Conservation (phyloP, 148 eudicot genomes). For the Vaccinium myrtillus region DNA sequence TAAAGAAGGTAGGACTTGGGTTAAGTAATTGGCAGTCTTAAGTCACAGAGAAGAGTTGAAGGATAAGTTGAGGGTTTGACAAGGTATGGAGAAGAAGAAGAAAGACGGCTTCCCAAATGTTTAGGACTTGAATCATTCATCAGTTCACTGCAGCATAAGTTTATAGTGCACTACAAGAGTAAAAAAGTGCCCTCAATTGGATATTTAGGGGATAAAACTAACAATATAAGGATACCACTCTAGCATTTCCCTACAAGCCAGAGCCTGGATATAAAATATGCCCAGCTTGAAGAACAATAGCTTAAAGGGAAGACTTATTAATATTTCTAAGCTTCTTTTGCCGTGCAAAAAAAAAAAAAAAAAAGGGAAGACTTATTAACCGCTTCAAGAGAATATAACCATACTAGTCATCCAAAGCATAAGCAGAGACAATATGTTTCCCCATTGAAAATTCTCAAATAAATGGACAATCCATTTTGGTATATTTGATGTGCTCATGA, state of each 20-base stretch:
- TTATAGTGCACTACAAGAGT: background rate
- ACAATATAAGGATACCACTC: too few relatives aligned
- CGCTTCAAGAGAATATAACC: background rate
- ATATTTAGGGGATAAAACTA: background rate
- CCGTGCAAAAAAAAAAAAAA: too few relatives aligned
- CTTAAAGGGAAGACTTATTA: too few relatives aligned
- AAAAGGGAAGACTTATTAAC: background rate
- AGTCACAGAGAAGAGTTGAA: background rate
- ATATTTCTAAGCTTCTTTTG: too few relatives aligned
- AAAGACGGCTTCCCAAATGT: background rate
- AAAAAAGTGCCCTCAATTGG: background rate
- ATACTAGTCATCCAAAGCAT: background rate
- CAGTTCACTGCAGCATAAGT: background rate
- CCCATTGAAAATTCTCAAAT: background rate
- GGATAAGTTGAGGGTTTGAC: background rate
- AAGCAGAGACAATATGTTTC: background rate
- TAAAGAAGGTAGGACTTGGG: too few relatives aligned
- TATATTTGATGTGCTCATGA: background rate
- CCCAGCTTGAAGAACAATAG: background rate
- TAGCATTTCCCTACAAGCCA: too few relatives aligned
- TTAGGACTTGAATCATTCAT: background rate
- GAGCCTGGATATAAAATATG: background rate
- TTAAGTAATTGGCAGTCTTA: too few relatives aligned
- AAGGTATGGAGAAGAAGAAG: background rate
- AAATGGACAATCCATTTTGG: background rate